Base-by-base conservation (phyloP, 2,329 filamentous ascomycete species). In the Pseudogymnoascus sp. region DNA sequence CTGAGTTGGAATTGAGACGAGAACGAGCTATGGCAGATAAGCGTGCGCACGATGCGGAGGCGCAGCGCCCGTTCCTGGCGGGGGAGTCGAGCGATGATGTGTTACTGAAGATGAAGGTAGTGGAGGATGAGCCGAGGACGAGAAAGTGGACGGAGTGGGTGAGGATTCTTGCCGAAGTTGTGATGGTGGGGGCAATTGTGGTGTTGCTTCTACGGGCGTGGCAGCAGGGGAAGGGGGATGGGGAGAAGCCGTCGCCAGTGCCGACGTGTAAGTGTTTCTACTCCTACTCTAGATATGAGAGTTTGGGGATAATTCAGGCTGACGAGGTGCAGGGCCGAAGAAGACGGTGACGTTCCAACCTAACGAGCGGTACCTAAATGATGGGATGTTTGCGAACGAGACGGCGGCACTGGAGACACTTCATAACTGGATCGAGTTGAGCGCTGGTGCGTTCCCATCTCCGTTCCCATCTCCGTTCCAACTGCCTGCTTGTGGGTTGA, bases 401-500 rank as follows among this genome's bases (percentile, higher is more conserved):
- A 6, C 41, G 12, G 53, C 62, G 26, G 62, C 63, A 1, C 60
- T 64, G 22, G 38, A 62, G 59, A 66, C 64, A 10, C 31, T 66
- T 1, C 64, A 66, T 28, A 66, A 66, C 24, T 66, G 64, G 64
- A 63, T 66, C 40, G 63, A 64, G 35, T 62, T 66, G 61, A 64
- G 63, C 38, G 60, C 64, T 11, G 61, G 64, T 66, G 35, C 16
- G 60, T 41, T 16, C n/a, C 10, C 11, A 4, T 12, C 10, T 8
- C 37, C 16, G 60, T 41, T 16, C n/a, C 10, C 11, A 4, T 12
- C 10, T 8, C 37, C 40, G 24, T 16, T 38, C 28, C 22, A 16
- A 59, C 43, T n/a, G 14, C 12, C 11, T 16, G 19, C 26, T 28
- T 19, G 16, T 2, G 6, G 35, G 22, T 37, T 62, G 43, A 5